Base-by-base conservation (phyloP, 1,284 basidiomycete species). In the Irpex sp. region DNA sequence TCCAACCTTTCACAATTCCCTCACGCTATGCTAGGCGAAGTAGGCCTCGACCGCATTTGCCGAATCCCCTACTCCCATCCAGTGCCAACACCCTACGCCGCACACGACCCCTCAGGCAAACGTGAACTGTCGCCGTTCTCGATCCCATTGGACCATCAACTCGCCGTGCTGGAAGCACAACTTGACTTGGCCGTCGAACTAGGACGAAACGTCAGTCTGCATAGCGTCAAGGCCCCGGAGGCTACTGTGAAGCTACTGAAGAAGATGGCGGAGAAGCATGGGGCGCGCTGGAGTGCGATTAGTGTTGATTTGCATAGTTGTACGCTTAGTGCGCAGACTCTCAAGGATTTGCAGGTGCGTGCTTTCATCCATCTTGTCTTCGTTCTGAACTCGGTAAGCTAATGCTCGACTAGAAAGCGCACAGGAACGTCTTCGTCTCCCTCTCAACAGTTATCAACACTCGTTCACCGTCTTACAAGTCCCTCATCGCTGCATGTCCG, bases 261-360 rank as follows among this genome's bases (percentile, higher is more conserved):
- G 49, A 78, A 75, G 54, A 81, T 90, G 78, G 72, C 77, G 54
- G 66, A 70, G 54, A 82, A 77, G 68, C 77, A 87, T 63, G 82
- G 82, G 2, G 69, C 73, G 9, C 71, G 67, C 16, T 92, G 87
- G 83, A 72, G 74, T 54, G 71, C 70, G 19, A 85, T 92, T 69
- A 91, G 82, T 66, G 72, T 93, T 55, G 90, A 92, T 70, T 71
- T 93, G 68, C 91, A 93, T 70, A 90, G 88, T 60, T 93, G 90
- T 70, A 87, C 87, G 1, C 70, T 92, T 61, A 91, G 87, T 66
- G 77, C 82, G 6, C 80, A 92, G 67, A 82, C 80, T 49, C 89
- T 87, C 85, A 74, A 71, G 58, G 77, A 79, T 57, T 78, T 93
- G 58, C 83, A 90, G 83, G 90, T 86, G 73, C 59, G 76, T 28